Evolutionary conservation across 768 basidiomycete genomes (phyloP).

Genomic region (Flagelloscypha sp.): DNA sequence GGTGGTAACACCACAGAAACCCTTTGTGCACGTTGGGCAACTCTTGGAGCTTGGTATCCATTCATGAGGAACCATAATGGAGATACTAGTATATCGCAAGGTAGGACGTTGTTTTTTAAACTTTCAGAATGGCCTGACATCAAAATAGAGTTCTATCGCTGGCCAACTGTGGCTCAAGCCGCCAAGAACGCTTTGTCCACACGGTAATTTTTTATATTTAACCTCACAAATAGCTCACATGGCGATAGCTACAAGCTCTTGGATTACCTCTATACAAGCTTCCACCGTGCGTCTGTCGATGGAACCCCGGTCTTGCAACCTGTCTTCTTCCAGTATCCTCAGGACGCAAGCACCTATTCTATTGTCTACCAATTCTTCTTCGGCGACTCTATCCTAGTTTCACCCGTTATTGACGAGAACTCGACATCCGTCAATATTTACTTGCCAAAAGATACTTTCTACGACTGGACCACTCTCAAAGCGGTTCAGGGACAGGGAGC

Average conservation of each 20-base stretch:
- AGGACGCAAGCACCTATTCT: slow-evolving; percentile 46
- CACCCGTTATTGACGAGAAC: slow-evolving; percentile 57
- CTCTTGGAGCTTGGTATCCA: slow-evolving; percentile 68
- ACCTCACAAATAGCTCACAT: background rate
- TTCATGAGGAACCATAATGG: slow-evolving; percentile 54
- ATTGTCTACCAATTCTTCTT: slow-evolving; percentile 67
- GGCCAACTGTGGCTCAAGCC: slow-evolving; percentile 48
- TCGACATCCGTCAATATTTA: slow-evolving; percentile 52
- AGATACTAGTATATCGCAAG: background rate
- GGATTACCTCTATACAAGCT: slow-evolving; percentile 66
- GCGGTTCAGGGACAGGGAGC: slow-evolving; percentile 41
- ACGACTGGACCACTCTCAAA: slow-evolving; percentile 48
- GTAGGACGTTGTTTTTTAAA: background rate
- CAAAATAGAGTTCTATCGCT: slow-evolving; percentile 66
- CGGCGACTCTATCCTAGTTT: slow-evolving; percentile 58
- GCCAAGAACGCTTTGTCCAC: slow-evolving; percentile 54
- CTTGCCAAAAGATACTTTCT: slow-evolving; percentile 57
- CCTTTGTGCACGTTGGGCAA: slow-evolving; percentile 70
- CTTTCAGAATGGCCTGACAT: slow-evolving; percentile 19
- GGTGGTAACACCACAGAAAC: slow-evolving; percentile 57
- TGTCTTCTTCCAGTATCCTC: slow-evolving; percentile 60
- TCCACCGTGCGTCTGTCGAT: slow-evolving; percentile 47
- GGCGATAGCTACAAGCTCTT: slow-evolving; percentile 49
- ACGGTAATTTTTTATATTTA: slow-evolving; percentile 30
- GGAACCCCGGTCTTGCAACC: slow-evolving; percentile 64